A percentile compares a stretch with the other conserved stretches of the same genome.
These are phyloP conservation scores for Curvularia spicifera DNA, from an alignment of 2,329 filamentous ascomycete genomes.

Conservation along the genomic window DNA sequence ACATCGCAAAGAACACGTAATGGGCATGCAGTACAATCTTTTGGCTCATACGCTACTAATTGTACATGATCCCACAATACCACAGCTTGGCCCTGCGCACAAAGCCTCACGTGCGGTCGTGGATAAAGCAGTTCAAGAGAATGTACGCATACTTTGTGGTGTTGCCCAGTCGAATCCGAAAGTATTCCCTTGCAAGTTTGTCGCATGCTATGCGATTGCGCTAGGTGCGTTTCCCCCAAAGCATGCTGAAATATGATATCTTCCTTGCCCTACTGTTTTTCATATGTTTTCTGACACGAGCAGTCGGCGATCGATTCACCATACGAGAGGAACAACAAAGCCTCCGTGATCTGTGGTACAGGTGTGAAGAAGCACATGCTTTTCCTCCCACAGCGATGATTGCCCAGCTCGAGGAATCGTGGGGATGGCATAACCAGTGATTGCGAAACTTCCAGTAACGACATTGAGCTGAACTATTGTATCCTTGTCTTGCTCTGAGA, in stretches of 20 bases:
- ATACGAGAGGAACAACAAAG: slow-evolving; percentile 40
- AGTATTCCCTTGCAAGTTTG: slow-evolving; percentile 45
- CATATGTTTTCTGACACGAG: slow-evolving; percentile 9
- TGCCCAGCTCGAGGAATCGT: slow-evolving; percentile 45
- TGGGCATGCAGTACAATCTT: slow-evolving; percentile 46
- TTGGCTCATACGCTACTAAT: slow-evolving; percentile 46
- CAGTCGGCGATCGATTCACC: slow-evolving; percentile 46
- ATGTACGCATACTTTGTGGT: slow-evolving; percentile 46
- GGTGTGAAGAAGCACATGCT: slow-evolving; percentile 41
- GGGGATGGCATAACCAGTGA: slow-evolving; percentile 37
- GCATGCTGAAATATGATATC: not conserved
- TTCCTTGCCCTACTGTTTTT: not conserved
- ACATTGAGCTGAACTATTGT: not conserved
- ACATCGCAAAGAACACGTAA: slow-evolving; percentile 45
- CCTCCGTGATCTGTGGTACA: slow-evolving; percentile 40
- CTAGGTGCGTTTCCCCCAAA: slow-evolving; percentile 30
- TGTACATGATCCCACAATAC: slow-evolving; percentile 47
- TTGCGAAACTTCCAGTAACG: not conserved
- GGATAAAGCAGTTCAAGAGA: slow-evolving; percentile 43
- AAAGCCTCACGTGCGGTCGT: slow-evolving; percentile 41
- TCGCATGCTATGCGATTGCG: slow-evolving; percentile 48
- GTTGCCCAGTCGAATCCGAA: slow-evolving; percentile 45
- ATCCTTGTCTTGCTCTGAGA: not conserved
- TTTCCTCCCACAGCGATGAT: slow-evolving; percentile 45
- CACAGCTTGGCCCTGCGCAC: slow-evolving; percentile 44